phyloP scores from a whole-genome alignment of 148 eudicot genomes.

The Nepenthes mirabilis region DNA sequence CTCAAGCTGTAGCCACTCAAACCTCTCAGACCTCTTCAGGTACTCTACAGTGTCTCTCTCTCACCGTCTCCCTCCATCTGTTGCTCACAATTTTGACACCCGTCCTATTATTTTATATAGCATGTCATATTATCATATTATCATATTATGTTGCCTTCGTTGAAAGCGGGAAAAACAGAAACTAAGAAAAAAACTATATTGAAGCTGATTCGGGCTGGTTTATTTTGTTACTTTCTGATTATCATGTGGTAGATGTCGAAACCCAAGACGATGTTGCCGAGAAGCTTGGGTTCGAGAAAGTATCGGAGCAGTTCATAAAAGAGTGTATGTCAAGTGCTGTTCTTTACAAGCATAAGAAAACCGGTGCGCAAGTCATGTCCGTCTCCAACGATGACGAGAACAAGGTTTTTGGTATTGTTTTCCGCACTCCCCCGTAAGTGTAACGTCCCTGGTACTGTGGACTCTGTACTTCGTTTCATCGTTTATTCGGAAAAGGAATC shows the following conservation, averaged over 20 bases:
- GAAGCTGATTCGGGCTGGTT: background rate
- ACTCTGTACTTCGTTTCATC: background rate
- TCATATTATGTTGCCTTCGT: background rate
- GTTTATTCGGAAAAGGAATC: no score
- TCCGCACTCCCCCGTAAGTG: conserved; percentile 98
- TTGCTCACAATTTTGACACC: background rate
- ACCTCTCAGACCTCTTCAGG: conserved; percentile 34
- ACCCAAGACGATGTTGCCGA: conserved; percentile 48
- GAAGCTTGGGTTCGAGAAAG: conserved; percentile 83
- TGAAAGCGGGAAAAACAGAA: background rate
- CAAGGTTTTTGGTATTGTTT: conserved; percentile 84
- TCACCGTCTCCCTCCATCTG: background rate
- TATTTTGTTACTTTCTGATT: conserved; percentile 1
- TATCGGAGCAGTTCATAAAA: conserved; percentile 69
- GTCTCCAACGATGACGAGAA: conserved; percentile 94
- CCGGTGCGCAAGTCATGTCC: conserved; percentile 85
- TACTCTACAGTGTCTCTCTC: background rate
- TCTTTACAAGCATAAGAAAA: conserved; percentile 72
- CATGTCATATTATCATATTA: background rate
- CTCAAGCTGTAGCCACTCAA: conserved; percentile 52
- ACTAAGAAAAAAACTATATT: background rate
- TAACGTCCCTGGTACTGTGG: background rate
- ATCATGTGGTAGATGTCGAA: conserved; percentile 19
- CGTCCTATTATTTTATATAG: background rate
- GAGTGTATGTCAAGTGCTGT: conserved; percentile 92